phyloP scores from a whole-genome alignment of 495 filamentous ascomycete species.

The Tuber calosporum region DNA sequence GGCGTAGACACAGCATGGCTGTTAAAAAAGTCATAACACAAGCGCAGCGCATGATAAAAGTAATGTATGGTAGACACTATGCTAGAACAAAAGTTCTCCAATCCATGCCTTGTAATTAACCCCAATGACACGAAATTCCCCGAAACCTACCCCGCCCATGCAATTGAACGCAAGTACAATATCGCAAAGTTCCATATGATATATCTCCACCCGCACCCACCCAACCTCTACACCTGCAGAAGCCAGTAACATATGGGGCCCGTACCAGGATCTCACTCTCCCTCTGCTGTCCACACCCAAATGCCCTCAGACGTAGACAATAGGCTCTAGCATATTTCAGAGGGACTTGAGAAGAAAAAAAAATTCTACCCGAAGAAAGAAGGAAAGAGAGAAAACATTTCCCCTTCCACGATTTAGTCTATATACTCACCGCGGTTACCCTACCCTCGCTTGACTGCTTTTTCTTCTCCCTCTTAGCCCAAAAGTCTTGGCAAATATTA shows the following conservation, averaged over 20 bases:
- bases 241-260: background rate
- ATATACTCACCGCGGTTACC: background rate
- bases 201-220: background rate
- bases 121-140: background rate
- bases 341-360: background rate
- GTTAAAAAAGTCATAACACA: background rate
- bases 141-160: background rate
- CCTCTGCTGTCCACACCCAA: slow-evolving; percentile 4
- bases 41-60: background rate
- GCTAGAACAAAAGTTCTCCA: background rate
- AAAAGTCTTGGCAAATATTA: background rate
- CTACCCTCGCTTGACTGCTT: background rate
- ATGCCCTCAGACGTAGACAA: slow-evolving; percentile 1
- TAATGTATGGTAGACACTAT: background rate
- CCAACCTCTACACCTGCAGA: background rate
- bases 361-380: slow-evolving; percentile 8
- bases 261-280: background rate
- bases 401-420: too few relatives aligned
- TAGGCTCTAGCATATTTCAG: slow-evolving; percentile 3
- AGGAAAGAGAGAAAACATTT: background rate
- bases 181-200: background rate
- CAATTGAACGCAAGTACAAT: background rate
- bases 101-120: background rate
- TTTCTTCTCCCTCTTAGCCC: background rate
- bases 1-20: background rate